A percentile compares a stretch with the other conserved stretches of the same genome.
phyloP scores from a whole-genome alignment of 495 filamentous ascomycete genomes.

The Letharia lupina region DNA sequence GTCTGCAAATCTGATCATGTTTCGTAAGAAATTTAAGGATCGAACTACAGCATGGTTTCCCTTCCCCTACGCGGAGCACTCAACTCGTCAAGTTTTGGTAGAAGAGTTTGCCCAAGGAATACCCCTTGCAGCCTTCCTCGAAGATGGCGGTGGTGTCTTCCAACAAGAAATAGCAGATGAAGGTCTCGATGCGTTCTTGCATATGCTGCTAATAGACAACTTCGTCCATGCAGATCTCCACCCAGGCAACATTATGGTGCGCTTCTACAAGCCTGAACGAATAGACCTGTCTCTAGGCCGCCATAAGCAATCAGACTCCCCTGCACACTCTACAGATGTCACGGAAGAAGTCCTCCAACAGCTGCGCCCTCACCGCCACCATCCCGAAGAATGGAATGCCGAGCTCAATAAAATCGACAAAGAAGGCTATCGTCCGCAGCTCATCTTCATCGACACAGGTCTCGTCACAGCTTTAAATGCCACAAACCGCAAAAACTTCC shows the following conservation, averaged over 20 bases:
- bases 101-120: constrained; percentile 96
- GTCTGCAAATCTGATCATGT: constrained; percentile 76
- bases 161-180: constrained; percentile 92
- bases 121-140: constrained; percentile 78
- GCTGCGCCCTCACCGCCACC: constrained; percentile 60
- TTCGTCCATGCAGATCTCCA: constrained; percentile 98
- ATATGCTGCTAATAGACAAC: constrained; percentile 96
- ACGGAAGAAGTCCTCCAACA: constrained; percentile 78
- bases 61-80: constrained; percentile 84
- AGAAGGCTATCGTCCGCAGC: constrained; percentile 86
- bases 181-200: constrained; percentile 93
- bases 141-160: constrained; percentile 85
- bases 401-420: constrained; percentile 71
- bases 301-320: constrained; percentile 42
- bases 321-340: constrained; percentile 61
- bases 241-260: constrained; percentile 99
- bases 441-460: constrained; percentile 97
- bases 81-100: constrained; percentile 82
- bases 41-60: constrained; percentile 93
- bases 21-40: constrained; percentile 83
- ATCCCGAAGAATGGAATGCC: constrained; percentile 58
- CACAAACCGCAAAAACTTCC: constrained; percentile 79
- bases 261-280: constrained; percentile 81
- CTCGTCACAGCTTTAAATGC: constrained; percentile 90
- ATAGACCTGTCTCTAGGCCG: constrained; percentile 51